A percentile compares a stretch with the other conserved stretches of the same genome.
Evolutionary conservation across 768 basidiomycete genomes (phyloP).

Genomic region (Sarcodon aspratus): DNA sequence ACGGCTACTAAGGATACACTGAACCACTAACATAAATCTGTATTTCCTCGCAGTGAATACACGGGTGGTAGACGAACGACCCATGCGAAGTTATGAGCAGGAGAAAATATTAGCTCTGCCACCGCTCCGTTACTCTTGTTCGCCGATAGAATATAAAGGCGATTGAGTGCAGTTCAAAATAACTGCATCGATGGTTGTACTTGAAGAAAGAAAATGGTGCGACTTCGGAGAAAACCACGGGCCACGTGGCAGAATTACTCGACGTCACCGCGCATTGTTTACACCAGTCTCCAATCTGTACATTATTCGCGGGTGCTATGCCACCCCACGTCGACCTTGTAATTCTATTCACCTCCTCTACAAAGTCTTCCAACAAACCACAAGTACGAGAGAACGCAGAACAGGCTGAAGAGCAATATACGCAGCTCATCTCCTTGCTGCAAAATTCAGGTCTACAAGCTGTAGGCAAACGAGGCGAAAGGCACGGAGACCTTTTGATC

Average conservation of each 20-base stretch:
- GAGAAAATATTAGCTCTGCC: constrained; percentile 28
- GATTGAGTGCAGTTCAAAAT: constrained; percentile 33
- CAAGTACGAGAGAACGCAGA: constrained; percentile 49
- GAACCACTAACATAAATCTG: no score
- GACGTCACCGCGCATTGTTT: no score
- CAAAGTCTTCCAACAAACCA: constrained; percentile 43
- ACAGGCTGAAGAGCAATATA: constrained; percentile 62
- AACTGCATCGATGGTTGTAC: constrained; percentile 32
- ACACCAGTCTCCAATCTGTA: no score
- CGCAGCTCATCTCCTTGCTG: constrained; percentile 48
- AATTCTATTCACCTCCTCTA: constrained; percentile 50
- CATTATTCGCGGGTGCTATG: constrained; percentile 16
- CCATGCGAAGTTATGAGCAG: constrained; percentile 7
- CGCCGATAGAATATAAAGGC: constrained; percentile 22
- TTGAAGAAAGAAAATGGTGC: background rate
- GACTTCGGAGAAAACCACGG: background rate
- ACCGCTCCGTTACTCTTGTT: constrained; percentile 53
- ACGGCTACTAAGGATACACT: no score
- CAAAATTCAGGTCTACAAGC: constrained; percentile 53
- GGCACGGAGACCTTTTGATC: constrained; percentile 62
- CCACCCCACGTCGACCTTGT: constrained; percentile 62
- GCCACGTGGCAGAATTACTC: no score
- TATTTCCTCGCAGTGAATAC: background rate
- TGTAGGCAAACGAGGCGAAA: constrained; percentile 68
- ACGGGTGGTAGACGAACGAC: constrained; percentile 11